Evolutionary conservation across 306 rosid genomes (phyloP).

Genomic region (Lupinus albus): DNA sequence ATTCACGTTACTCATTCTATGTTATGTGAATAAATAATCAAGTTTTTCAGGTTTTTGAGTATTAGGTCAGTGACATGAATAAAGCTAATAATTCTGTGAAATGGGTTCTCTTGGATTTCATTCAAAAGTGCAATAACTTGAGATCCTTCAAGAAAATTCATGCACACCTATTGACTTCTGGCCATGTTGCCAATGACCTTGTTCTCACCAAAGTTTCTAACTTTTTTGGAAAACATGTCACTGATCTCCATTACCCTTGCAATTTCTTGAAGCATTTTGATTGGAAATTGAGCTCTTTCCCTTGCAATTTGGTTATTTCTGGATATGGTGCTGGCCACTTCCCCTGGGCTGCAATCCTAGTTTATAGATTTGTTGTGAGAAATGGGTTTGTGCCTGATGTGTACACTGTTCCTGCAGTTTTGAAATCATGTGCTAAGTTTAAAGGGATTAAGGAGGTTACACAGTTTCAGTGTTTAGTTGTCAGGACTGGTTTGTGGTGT

Average conservation of each 20-base stretch:
- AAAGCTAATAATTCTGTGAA: conserved; percentile 47
- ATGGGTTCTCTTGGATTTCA: conserved; percentile 59
- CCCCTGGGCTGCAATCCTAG: conserved; percentile 51
- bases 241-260: conserved; percentile 56
- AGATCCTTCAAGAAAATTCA: conserved; percentile 65
- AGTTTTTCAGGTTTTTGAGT: too few relatives aligned
- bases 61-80: conserved; percentile 17
- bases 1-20: too few relatives aligned
- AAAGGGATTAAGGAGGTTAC: conserved; percentile 55
- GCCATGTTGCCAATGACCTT: conserved; percentile 53
- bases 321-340: conserved; percentile 51
- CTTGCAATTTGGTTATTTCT: conserved; percentile 62
- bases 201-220: conserved; percentile 52
- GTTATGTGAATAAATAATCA: not conserved
- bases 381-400: too few relatives aligned
- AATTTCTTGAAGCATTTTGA: conserved; percentile 67
- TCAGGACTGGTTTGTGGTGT: conserved; percentile 55
- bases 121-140: conserved; percentile 54
- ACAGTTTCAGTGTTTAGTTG: conserved; percentile 59
- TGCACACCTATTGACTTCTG: conserved; percentile 58
- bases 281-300: conserved; percentile 66
- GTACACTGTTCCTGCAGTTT: too few relatives aligned
- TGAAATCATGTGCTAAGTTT: conserved; percentile 72
- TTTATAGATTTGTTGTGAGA: conserved; percentile 49
- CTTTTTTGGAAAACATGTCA: conserved; percentile 56